Conservation (phyloP, 202 grass and related monocot species). For the Musa balbisiana region DNA sequence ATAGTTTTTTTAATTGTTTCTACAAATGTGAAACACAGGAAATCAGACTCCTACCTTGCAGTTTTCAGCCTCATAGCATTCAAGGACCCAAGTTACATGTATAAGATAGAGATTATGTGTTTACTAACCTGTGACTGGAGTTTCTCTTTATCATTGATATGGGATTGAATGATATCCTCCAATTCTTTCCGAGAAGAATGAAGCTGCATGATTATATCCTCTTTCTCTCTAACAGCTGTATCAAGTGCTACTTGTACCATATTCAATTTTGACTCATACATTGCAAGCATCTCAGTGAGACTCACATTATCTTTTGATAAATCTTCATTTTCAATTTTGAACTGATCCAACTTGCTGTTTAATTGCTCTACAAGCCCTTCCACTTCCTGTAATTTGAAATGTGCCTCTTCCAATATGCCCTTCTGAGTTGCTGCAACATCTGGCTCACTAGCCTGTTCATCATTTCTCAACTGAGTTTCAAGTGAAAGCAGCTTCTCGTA, state of each 20-base stretch:
- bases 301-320: not conserved
- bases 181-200: conserved; percentile 42
- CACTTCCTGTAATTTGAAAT: conserved; percentile 3
- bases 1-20: not conserved
- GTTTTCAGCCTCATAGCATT: not conserved
- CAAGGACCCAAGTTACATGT: not conserved
- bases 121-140: conserved; percentile 63
- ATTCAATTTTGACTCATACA: not conserved
- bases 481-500: conserved; percentile 67
- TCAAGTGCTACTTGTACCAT: conserved; percentile 21
- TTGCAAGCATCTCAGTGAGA: not conserved
- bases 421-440: not conserved
- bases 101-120: conserved; percentile 2
- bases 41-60: too few species aligned
- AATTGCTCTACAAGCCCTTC: conserved; percentile 12
- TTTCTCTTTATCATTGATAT: conserved; percentile 34
- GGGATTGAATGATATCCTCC: conserved; percentile 47
- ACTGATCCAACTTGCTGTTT: not conserved
- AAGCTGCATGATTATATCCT: conserved; percentile 38
- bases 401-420: not conserved
- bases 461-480: conserved; percentile 64
- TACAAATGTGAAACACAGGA: too few species aligned
- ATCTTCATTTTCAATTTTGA: conserved; percentile 7
- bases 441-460: conserved; percentile 34
- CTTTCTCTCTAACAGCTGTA: conserved; percentile 54